Evolutionary conservation across 345 rosid genomes (phyloP).

Genomic region (Carallia brachiata): DNA sequence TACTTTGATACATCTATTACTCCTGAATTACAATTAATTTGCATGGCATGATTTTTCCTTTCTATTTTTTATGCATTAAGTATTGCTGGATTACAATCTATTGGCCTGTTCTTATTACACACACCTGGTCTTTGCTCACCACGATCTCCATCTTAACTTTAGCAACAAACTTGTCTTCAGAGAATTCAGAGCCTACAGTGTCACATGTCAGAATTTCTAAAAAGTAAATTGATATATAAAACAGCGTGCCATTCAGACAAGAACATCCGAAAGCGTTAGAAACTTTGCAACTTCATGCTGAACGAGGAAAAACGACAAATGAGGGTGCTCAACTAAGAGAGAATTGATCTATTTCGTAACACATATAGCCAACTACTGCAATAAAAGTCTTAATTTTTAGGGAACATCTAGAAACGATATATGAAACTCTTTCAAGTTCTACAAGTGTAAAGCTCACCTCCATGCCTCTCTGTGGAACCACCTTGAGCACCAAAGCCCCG

Average conservation of each 20-base stretch:
- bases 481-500: constrained; percentile 91
- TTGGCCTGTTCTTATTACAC: not conserved
- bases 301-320: not conserved
- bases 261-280: not conserved
- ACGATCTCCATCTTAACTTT: constrained; percentile 93
- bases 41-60: too few relatives aligned
- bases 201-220: not conserved
- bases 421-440: not conserved
- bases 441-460: constrained; percentile 46
- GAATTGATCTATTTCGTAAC: too few relatives aligned
- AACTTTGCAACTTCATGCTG: not conserved
- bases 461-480: constrained; percentile 79
- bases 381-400: not conserved
- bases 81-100: too few relatives aligned
- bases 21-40: constrained; percentile 3
- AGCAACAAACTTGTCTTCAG: constrained; percentile 78
- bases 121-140: constrained; percentile 77
- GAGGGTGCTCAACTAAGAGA: not conserved
- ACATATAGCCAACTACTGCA: too few relatives aligned
- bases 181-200: constrained; percentile 77
- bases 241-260: not conserved
- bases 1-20: not conserved
- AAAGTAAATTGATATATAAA: not conserved
- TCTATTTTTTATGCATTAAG: too few relatives aligned
- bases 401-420: not conserved